These are phyloP conservation scores for Xanthoconium purpureum DNA, from an alignment of 768 basidiomycete species.

Conservation along the genomic window DNA sequence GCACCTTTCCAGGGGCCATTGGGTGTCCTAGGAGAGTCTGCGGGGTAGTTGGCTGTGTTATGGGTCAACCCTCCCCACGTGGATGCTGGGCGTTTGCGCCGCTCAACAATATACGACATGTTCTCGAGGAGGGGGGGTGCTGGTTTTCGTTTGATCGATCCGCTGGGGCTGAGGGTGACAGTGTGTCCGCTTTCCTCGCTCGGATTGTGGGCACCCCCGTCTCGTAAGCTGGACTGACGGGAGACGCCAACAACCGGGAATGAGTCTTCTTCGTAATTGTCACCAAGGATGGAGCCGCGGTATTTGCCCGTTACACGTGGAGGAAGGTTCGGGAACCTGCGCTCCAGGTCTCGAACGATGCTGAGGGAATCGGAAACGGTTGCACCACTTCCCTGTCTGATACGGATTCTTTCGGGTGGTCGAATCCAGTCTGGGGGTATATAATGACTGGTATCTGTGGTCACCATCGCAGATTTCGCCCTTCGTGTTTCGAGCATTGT, in stretches of 20 bases:
- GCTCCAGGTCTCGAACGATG: constrained; percentile 49
- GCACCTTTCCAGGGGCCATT: constrained; percentile 6
- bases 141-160: constrained; percentile 32
- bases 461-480: constrained; percentile 11
- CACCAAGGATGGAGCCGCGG: constrained; percentile 25
- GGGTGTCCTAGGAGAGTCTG: constrained; percentile 4
- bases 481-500: constrained; percentile 6
- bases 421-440: constrained; percentile 10
- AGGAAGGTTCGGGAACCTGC: constrained; percentile 54
- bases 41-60: not conserved
- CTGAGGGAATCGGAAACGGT: constrained; percentile 42
- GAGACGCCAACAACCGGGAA: constrained; percentile 25
- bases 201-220: not conserved
- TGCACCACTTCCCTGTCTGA: constrained; percentile 20
- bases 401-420: constrained; percentile 7
- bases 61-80: constrained; percentile 27
- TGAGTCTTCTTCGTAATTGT: constrained; percentile 22
- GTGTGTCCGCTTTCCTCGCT: constrained; percentile 13
- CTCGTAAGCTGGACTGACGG: constrained; percentile 20
- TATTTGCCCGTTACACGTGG: constrained; percentile 30
- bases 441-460: not conserved
- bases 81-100: constrained; percentile 6
- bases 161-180: constrained; percentile 13
- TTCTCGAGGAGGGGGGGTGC: constrained; percentile 27
- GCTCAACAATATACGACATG: constrained; percentile 8